A percentile compares a stretch with the other conserved stretches of the same genome.
Evolutionary conservation across 2,329 filamentous ascomycete genomes (phyloP).

Genomic region (Trichocomaceae sp.): DNA sequence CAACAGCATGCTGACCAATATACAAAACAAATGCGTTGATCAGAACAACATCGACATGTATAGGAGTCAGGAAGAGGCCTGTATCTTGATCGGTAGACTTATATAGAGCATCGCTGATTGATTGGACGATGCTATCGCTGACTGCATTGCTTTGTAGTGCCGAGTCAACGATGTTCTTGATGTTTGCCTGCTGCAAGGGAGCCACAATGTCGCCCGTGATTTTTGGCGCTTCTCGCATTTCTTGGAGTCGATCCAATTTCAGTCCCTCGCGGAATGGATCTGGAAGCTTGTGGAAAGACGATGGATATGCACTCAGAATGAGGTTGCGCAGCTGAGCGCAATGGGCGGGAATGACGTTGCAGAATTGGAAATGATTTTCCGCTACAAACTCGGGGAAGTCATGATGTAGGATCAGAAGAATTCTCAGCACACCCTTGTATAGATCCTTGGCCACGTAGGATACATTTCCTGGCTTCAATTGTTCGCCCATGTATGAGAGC

Average conservation of each 20-base stretch:
- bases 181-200: slow-evolving; percentile 42
- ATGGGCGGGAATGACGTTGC: slow-evolving; percentile 71
- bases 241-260: slow-evolving; percentile 70
- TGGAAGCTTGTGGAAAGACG: slow-evolving; percentile 61
- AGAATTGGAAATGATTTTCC: slow-evolving; percentile 76
- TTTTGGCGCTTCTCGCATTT: slow-evolving; percentile 61
- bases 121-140: slow-evolving; percentile 62
- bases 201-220: slow-evolving; percentile 57
- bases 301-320: slow-evolving; percentile 72
- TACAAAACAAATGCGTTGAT: slow-evolving; percentile 80
- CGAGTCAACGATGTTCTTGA: slow-evolving; percentile 50
- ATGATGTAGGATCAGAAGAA: slow-evolving; percentile 80
- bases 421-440: slow-evolving; percentile 75
- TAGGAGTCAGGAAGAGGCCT: slow-evolving; percentile 59
- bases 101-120: slow-evolving; percentile 67
- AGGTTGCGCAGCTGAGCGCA: slow-evolving; percentile 85
- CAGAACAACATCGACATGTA: slow-evolving; percentile 63
- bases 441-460: slow-evolving; percentile 68
- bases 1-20: slow-evolving; percentile 66
- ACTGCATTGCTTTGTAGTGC: slow-evolving; percentile 53
- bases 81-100: slow-evolving; percentile 53
- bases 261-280: slow-evolving; percentile 67
- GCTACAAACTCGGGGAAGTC: slow-evolving; percentile 92
- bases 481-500: slow-evolving; percentile 67
- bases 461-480: slow-evolving; percentile 67